Base-by-base conservation (phyloP, 2,329 filamentous ascomycete genomes). In the Acrocalymma vagum region DNA sequence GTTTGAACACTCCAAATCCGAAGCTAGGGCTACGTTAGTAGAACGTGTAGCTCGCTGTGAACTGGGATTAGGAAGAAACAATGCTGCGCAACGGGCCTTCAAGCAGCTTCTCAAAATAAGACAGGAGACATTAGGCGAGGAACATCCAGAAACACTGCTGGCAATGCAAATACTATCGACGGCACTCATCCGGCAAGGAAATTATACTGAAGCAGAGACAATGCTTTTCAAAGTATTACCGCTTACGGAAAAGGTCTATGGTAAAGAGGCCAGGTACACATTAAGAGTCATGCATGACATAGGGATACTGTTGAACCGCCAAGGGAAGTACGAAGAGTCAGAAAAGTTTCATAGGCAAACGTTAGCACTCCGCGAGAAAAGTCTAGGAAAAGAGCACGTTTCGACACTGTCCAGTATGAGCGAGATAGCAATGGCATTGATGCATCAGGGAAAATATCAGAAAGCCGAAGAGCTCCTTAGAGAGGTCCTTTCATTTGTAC, bases 41-140 rank as follows among this genome's bases (percentile, higher is more conserved):
- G 34, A 46, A 21, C 40, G 41, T 9, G 17, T 50, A 24, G 47
- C 42, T 18, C 29, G 24, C 22, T 51, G 44, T 33, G 34, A 53
- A 39, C 11, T 13, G 20, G 36, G 22, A 3, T 24, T 49, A 9
- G 45, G 48, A n/a, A n/a, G n/a, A n/a, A n/a, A n/a, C n/a, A n/a
- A n/a, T n/a, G n/a, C n/a, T n/a, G n/a, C n/a, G n/a, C n/a, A n/a
- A n/a, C n/a, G n/a, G n/a, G n/a, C n/a, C n/a, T n/a, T n/a, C n/a
- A n/a, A n/a, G n/a, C n/a, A n/a, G n/a, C n/a, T n/a, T n/a, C n/a
- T n/a, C n/a, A n/a, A n/a, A n/a, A n/a, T n/a, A n/a, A n/a, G n/a
- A n/a, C 37, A 53, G 37, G 13, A 15, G 20, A 38, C 18, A 3
- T 24, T 49, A 9, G n/a, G n/a, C n/a, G n/a, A n/a, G n/a, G n/a